phyloP scores from a whole-genome alignment of 2,329 filamentous ascomycete species.

The Stachybotrys echinatus region DNA sequence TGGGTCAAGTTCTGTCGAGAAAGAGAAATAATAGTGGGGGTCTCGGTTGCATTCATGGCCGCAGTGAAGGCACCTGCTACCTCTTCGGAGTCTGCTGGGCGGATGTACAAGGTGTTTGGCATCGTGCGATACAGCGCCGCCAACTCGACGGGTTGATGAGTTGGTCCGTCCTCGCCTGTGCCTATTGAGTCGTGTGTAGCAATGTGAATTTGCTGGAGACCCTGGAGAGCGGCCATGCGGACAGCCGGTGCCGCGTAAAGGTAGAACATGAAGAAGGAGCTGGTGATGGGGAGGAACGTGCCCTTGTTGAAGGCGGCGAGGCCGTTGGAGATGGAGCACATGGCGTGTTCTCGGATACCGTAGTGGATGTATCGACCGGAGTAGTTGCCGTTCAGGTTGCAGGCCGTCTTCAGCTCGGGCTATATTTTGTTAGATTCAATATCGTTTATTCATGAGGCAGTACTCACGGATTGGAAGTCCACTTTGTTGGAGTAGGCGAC shows the following conservation, averaged over 20 bases:
- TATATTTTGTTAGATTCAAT: slow-evolving; percentile 8
- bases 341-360: slow-evolving; percentile 57
- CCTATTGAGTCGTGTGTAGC: slow-evolving; percentile 59
- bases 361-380: slow-evolving; percentile 53
- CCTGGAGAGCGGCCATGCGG: slow-evolving; percentile 54
- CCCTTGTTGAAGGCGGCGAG: slow-evolving; percentile 51
- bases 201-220: slow-evolving; percentile 51
- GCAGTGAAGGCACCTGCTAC: slow-evolving; percentile 39
- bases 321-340: slow-evolving; percentile 53
- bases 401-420: slow-evolving; percentile 30
- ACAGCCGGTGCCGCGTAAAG: slow-evolving; percentile 51
- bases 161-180: slow-evolving; percentile 56
- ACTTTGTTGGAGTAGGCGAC: slow-evolving; percentile 42
- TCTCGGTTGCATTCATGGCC: slow-evolving; percentile 28
- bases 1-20: slow-evolving; percentile 30
- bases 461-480: slow-evolving; percentile 29
- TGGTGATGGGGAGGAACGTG: slow-evolving; percentile 53
- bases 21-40: slow-evolving; percentile 34
- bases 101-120: slow-evolving; percentile 39
- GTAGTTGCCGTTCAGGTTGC: slow-evolving; percentile 50
- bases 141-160: slow-evolving; percentile 57
- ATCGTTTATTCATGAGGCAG: too few relatives aligned
- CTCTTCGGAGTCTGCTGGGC: slow-evolving; percentile 49
- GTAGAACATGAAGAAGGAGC: slow-evolving; percentile 61
- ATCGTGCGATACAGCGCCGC: slow-evolving; percentile 48